phyloP scores from a whole-genome alignment of 495 filamentous ascomycete species.

The Cercophora samala region DNA sequence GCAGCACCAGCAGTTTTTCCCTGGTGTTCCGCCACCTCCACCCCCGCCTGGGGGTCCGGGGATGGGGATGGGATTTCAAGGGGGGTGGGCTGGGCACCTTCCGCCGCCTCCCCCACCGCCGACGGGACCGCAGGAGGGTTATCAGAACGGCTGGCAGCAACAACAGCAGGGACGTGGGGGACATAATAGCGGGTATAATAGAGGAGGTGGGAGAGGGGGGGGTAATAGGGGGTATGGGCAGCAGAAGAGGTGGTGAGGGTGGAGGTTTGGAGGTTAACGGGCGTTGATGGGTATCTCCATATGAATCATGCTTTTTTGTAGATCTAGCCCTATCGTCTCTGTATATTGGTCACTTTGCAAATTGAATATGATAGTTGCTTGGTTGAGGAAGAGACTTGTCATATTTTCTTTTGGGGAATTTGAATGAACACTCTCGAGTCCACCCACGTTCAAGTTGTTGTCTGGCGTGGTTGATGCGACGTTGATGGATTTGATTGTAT shows the following conservation, averaged over 20 bases:
- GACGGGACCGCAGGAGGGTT: not conserved
- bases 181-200: not conserved
- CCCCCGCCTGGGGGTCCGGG: slow-evolving; percentile 17
- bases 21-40: slow-evolving; percentile 22
- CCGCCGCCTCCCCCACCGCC: not conserved
- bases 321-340: no score
- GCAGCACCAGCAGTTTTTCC: not conserved
- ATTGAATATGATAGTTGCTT: no score
- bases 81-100: not conserved
- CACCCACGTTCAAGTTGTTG: no score
- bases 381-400: no score
- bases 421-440: no score
- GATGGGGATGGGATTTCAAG: not conserved
- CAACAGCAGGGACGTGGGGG: not conserved
- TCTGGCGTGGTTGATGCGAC: no score
- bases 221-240: not conserved
- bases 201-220: not conserved
- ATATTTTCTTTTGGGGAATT: no score
- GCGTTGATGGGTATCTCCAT: no score
- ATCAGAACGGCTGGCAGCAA: not conserved
- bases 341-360: no score
- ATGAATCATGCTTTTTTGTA: no score
- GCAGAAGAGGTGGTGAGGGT: not conserved
- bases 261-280: no score
- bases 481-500: no score